These are phyloP conservation scores for Ogataea methanolica DNA, from an alignment of 805 yeast species.

Conservation along the genomic window DNA sequence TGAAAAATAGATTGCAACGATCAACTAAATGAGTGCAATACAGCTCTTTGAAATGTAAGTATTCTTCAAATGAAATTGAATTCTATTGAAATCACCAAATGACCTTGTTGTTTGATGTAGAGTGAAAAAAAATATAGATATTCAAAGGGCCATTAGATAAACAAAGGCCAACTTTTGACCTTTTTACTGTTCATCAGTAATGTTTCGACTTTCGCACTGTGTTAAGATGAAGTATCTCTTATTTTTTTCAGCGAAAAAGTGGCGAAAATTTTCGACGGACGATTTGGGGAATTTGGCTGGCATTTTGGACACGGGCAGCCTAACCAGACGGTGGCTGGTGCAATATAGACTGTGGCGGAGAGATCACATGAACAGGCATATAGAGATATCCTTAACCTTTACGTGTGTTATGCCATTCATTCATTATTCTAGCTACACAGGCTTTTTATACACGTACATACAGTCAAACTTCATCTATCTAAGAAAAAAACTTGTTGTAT, in stretches of 20 bases:
- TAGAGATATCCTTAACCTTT: too few species aligned
- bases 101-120: conserved; percentile 7
- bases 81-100: conserved; percentile 12
- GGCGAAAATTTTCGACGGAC: conserved; percentile 11
- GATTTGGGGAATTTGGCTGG: too few species aligned
- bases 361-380: background rate
- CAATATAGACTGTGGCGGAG: too few species aligned
- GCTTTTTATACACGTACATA: background rate
- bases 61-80: conserved; percentile 7
- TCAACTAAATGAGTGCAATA: conserved; percentile 30
- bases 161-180: background rate
- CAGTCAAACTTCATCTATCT: background rate
- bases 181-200: background rate
- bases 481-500: conserved; percentile 60
- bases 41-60: conserved; percentile 5
- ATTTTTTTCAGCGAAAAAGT: conserved; percentile 9
- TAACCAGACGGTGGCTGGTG: conserved; percentile 1
- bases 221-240: background rate
- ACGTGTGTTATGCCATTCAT: too few species aligned
- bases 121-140: background rate
- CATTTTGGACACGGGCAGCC: background rate
- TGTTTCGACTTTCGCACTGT: background rate
- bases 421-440: background rate
- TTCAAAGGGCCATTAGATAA: background rate
- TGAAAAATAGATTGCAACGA: conserved; percentile 21